Base-by-base conservation (phyloP, 176 grass and related monocot genomes). In the Aegilops bicornis region DNA sequence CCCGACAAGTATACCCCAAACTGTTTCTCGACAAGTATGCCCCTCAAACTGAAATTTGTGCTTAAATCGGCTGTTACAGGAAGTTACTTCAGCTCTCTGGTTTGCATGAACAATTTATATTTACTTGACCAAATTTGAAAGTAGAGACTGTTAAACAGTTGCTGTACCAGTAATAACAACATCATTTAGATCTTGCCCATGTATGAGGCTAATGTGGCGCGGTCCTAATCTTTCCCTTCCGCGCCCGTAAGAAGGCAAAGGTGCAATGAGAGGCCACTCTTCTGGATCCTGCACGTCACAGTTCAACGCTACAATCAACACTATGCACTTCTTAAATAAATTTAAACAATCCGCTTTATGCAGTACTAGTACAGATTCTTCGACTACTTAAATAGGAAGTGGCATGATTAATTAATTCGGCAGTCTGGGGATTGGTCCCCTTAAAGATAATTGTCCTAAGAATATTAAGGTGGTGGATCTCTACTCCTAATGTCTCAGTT, bases 141-240 rank as follows among this genome's bases (percentile, higher is more conserved):
- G 20, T 79, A 69, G 8, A 60, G 16, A 83, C 87, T 65, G 32
- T 64, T 30, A 74, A 66, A 0, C 16, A 45, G 24, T 73, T 32
- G 6, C 8, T 13, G 9, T 90, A 98, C 95, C 95, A 52, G 93
- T 95, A 84, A 98, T 89, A 1, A 98, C 77, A 75, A 98, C 88
- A 88, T 98, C 91, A 43, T 63, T 83, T 70, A 98, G 84, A 19
- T 85, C 88, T 24, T 95, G 87, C 73, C 96, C 96, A 15, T 95
- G 96, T 32, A 98, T 91, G 71, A 98, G 89, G 88, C 96, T 98
- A 52, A 98, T 87, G 62, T 98, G 91, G 22, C 93, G 91, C 6
- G 89, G 89, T 30, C 96, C 93, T 67, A 90, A 64, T 54, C 93
- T 90, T 89, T 98, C 96, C 78, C 96, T 92, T 4, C 96, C 96